These are phyloP conservation scores for Didymella keratinophila DNA, from an alignment of 2,329 filamentous ascomycete genomes.

Conservation along the genomic window DNA sequence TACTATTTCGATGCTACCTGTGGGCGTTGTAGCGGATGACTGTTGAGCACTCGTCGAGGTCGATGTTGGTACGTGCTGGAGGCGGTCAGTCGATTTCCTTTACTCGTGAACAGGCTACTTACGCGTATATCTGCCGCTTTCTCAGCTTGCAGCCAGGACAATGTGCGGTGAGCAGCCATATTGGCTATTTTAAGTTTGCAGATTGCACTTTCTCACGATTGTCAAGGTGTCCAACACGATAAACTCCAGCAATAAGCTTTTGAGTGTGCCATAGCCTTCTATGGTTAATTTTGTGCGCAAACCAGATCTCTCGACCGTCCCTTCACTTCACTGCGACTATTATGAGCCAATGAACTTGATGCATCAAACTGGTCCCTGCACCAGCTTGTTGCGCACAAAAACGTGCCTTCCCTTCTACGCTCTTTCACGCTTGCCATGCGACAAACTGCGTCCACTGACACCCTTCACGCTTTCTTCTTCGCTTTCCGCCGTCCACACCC, in stretches of 20 bases:
- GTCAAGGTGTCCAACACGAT: background rate
- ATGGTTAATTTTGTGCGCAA: background rate
- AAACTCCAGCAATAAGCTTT: background rate
- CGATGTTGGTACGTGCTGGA: background rate
- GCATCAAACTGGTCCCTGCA: background rate
- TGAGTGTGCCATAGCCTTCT: background rate
- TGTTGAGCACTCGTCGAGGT: background rate
- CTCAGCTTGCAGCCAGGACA: background rate
- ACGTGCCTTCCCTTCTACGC: background rate
- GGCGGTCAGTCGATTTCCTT: background rate
- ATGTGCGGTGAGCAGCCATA: background rate
- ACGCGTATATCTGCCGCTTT: background rate
- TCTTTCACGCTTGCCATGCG: background rate
- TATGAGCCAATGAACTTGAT: background rate
- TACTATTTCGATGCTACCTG: background rate
- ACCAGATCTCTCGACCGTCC: background rate
- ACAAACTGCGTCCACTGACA: background rate
- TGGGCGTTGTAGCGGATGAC: background rate
- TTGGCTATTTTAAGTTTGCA: background rate
- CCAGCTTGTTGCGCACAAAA: background rate
- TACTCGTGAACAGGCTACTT: background rate
- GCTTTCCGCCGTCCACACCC: background rate
- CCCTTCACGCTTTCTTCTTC: background rate
- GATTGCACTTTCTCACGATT: background rate
- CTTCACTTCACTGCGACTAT: constrained; percentile 8